Evolutionary conservation across 257 asterid species (phyloP).

Genomic region (Prunella vulgaris): DNA sequence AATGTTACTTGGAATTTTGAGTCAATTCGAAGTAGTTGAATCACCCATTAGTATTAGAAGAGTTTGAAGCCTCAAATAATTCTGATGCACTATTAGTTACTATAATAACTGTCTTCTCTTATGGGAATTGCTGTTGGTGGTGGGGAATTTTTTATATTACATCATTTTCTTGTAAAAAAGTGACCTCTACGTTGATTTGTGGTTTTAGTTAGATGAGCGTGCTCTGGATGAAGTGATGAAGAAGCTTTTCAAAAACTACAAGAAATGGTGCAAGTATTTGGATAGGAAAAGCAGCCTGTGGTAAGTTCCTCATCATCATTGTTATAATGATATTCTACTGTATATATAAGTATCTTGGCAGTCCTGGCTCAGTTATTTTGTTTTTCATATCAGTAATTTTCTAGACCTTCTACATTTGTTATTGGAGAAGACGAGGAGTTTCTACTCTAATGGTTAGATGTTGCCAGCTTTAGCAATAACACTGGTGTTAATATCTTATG

Average conservation of each 20-base stretch:
- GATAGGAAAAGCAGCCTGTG: constrained; percentile 93
- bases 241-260: constrained; percentile 93
- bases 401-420: neutral
- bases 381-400: no score
- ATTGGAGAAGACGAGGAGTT: neutral
- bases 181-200: constrained; percentile 7
- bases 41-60: neutral
- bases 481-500: neutral
- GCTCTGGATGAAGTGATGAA: constrained; percentile 97
- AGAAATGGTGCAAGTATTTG: constrained; percentile 98
- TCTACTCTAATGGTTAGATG: neutral
- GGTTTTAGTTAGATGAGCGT: constrained; percentile 79
- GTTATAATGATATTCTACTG: neutral
- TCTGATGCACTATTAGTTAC: neutral
- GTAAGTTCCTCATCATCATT: constrained; percentile 29
- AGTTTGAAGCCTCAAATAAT: neutral
- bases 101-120: neutral
- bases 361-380: neutral
- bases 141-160: neutral
- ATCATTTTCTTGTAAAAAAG: neutral
- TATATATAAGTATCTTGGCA: neutral
- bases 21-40: neutral
- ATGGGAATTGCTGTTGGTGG: neutral
- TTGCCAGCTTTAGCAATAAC: neutral
- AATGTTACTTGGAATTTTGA: neutral